Evolutionary conservation across 805 yeast species (phyloP), one percentile per base, ranked within the genome.

Genomic region (Teunomyces barrocoloradensis): DNA sequence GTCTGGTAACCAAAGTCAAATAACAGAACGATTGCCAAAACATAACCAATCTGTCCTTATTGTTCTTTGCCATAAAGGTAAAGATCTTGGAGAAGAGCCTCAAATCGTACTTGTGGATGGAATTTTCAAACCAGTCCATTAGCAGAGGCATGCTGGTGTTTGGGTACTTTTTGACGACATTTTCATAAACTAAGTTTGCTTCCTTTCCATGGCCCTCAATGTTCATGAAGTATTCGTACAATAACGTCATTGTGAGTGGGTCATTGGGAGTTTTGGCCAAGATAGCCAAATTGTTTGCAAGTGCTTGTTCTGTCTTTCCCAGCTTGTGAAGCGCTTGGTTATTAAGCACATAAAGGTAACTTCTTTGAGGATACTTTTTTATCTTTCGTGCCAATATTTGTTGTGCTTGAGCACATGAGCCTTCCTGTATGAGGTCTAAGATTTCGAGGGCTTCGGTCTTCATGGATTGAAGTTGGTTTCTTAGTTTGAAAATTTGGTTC

Each of bases 1-100:
- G 46, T 3, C 56, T 51, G 1, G 57, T 53, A 27, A 78, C 50
- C 43, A 74, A 74, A 38, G 80, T 54, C 65, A 76, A 66, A 68
- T 79, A 63, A 13, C 79, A 61, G 52, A 83, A 69, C n/a, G 84
- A 81, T 29, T 81, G 77, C 84, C 87, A 79, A 29, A 79, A 61
- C 23, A 70, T 67, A 49, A 70, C 58, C 9, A 64, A 62, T 33
- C 70, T 61, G 20, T 65, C 56, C 18, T 59, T 57, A 18, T 54
- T 37, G 41, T 49, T 43, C 66, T 69, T 49, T 66, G 73, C 48
- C 66, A 62, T 48, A 69, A 67, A 45, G 63, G 80, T 74, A 2
- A 83, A 64, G 0, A 69, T 71, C 53, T 80, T 80, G 45, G 82
- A 86, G 61, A 84, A 63, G 12, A 79, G 76, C 40, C 73, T 64